A percentile compares a stretch with the other conserved stretches of the same genome.
These are phyloP conservation scores for Aphanomyces cochlioides DNA, from an alignment of 352 stramenopile genomes.

Conservation along the genomic window DNA sequence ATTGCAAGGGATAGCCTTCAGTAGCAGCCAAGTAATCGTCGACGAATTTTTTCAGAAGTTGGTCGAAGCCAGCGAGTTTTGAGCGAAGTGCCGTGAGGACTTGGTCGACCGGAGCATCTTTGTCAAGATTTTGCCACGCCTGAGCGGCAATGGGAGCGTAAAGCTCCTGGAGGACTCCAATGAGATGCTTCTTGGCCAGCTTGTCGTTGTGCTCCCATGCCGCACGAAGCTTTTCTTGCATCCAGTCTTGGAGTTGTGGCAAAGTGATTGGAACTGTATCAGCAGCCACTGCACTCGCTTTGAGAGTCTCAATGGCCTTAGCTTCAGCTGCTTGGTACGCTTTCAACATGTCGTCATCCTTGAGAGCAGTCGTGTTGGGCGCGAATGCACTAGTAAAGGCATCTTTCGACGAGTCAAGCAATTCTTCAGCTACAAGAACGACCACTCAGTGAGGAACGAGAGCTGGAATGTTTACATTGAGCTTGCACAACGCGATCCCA, in stretches of 20 bases:
- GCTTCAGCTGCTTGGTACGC: conserved; percentile 40
- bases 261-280: conserved; percentile 42
- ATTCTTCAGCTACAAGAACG: conserved; percentile 40
- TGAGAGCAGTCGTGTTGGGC: conserved; percentile 33
- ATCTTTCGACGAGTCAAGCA: conserved; percentile 53
- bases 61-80: conserved; percentile 38
- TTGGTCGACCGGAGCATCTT: conserved; percentile 31
- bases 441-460: not conserved
- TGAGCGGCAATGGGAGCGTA: conserved; percentile 20
- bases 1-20: conserved; percentile 33
- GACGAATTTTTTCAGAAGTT: conserved; percentile 42
- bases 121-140: conserved; percentile 18
- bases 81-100: conserved; percentile 41
- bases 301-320: conserved; percentile 40
- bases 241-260: conserved; percentile 52
- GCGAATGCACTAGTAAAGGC: conserved; percentile 42
- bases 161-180: conserved; percentile 45
- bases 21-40: conserved; percentile 44
- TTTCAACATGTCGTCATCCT: conserved; percentile 38
- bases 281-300: conserved; percentile 41
- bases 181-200: conserved; percentile 54
- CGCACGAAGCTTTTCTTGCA: conserved; percentile 49
- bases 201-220: conserved; percentile 74
- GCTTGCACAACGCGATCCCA: conserved; percentile 86
- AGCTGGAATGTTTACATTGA: conserved; percentile 34